Evolutionary conservation across 148 eudicot species (phyloP).

Genomic region (Rhododendron simsii): DNA sequence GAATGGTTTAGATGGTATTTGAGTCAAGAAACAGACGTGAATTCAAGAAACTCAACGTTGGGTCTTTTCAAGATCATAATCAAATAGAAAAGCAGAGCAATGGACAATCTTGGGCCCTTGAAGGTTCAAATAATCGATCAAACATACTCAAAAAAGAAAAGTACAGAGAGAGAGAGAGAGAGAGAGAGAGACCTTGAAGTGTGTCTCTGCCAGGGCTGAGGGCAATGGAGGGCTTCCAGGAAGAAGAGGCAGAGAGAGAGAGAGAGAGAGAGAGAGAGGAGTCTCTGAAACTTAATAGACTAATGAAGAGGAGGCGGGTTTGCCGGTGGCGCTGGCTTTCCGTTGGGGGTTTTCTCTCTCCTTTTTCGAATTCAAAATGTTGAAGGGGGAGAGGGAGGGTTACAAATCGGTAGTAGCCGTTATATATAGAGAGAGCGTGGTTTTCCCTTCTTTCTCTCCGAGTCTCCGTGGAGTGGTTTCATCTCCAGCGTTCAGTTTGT

Average conservation of each 20-base stretch:
- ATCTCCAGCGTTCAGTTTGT: neutral
- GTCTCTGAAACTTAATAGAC: neutral
- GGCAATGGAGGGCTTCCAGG: neutral
- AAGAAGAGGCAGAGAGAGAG: neutral
- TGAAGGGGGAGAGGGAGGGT: neutral
- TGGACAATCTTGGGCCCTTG: neutral
- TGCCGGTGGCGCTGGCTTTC: neutral
- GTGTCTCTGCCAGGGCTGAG: neutral
- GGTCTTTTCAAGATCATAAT: neutral
- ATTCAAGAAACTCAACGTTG: neutral
- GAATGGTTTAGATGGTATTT: neutral
- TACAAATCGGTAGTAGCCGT: neutral
- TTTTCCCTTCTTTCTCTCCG: neutral
- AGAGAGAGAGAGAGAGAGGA: neutral
- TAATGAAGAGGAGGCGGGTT: neutral
- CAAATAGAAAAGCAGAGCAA: neutral
- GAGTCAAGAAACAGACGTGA: neutral
- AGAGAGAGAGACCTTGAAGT: conserved; percentile 2
- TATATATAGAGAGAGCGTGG: neutral
- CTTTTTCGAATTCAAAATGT: conserved; percentile 7
- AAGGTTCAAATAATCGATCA: neutral
- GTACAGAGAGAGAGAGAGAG: neutral
- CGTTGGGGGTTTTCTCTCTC: neutral
- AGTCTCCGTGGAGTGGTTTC: neutral
- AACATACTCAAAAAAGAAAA: neutral